These are phyloP conservation scores for Croton laevigatus DNA, from an alignment of 441 rosid species.

Conservation along the genomic window DNA sequence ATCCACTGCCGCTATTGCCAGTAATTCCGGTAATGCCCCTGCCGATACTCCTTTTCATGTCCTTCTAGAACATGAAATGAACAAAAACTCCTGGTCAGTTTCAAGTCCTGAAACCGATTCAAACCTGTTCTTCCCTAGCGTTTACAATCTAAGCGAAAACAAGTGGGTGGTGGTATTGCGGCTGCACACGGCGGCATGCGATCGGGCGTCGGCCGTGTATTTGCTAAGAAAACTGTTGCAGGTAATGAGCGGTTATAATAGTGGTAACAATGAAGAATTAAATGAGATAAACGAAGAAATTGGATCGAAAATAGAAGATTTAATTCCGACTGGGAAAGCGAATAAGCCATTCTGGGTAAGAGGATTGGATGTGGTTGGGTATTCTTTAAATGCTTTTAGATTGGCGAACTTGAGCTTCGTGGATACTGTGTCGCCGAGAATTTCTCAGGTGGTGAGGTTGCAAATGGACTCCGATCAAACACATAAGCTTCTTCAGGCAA, in stretches of 20 bases:
- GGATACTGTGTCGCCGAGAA: slow-evolving; percentile 41
- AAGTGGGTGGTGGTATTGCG: slow-evolving; percentile 52
- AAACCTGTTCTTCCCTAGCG: slow-evolving; percentile 44
- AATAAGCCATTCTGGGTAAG: slow-evolving; percentile 81
- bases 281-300: slow-evolving; percentile 25
- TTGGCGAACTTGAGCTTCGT: slow-evolving; percentile 53
- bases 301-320: slow-evolving; percentile 57
- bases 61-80: slow-evolving; percentile 70
- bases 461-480: slow-evolving; percentile 50
- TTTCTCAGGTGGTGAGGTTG: slow-evolving; percentile 56
- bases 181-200: slow-evolving; percentile 67
- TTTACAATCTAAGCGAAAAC: slow-evolving; percentile 44
- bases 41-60: slow-evolving; percentile 33
- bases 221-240: slow-evolving; percentile 43
- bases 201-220: slow-evolving; percentile 66
- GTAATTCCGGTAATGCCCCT: not conserved
- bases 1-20: slow-evolving; percentile 43
- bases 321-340: slow-evolving; percentile 65
- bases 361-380: slow-evolving; percentile 83
- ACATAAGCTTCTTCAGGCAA: slow-evolving; percentile 46
- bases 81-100: slow-evolving; percentile 50
- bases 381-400: slow-evolving; percentile 74
- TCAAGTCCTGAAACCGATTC: slow-evolving; percentile 24
- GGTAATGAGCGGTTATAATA: slow-evolving; percentile 25
- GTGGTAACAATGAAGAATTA: slow-evolving; percentile 21